phyloP scores from a whole-genome alignment of 2,329 filamentous ascomycete genomes.

The Fusarium avenaceum region DNA sequence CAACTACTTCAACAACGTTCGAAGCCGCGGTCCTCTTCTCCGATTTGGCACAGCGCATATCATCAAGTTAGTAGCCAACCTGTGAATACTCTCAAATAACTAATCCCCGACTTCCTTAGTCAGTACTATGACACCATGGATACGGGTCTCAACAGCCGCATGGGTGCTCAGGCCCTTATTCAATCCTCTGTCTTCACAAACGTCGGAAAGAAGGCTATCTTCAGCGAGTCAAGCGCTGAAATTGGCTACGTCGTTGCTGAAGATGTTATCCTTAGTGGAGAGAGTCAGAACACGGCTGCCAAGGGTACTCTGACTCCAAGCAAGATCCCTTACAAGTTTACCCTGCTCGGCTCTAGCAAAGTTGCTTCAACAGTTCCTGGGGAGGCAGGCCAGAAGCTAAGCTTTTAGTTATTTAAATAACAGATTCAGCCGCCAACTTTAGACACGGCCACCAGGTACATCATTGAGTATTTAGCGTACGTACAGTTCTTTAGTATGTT shows the following conservation, averaged over 20 bases:
- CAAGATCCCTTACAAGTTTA: conserved; percentile 34
- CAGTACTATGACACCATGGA: conserved; percentile 47
- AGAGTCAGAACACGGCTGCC: conserved; percentile 34
- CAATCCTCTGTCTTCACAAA: conserved; percentile 45
- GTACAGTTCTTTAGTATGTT: no score
- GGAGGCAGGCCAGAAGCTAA: conserved; percentile 36
- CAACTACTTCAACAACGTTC: conserved; percentile 72
- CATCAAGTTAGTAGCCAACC: conserved; percentile 44
- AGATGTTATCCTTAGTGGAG: conserved; percentile 33
- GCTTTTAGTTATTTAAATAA: conserved; percentile 9
- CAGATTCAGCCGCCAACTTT: no score
- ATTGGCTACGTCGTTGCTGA: conserved; percentile 34
- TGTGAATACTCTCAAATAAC: fast-evolving
- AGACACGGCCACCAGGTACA: no score
- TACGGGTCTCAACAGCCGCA: conserved; percentile 45
- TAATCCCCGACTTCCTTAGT: conserved; percentile 2
- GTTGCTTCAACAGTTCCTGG: conserved; percentile 30
- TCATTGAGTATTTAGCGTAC: no score
- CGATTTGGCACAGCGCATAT: conserved; percentile 73
- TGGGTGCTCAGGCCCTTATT: conserved; percentile 44
- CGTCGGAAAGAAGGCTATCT: conserved; percentile 47
- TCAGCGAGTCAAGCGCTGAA: conserved; percentile 37
- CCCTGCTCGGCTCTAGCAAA: conserved; percentile 31
- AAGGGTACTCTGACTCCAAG: conserved; percentile 18
- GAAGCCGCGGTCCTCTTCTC: conserved; percentile 70